Conservation (phyloP, 1,284 basidiomycete species). For the Trichosporon ovoides region DNA sequence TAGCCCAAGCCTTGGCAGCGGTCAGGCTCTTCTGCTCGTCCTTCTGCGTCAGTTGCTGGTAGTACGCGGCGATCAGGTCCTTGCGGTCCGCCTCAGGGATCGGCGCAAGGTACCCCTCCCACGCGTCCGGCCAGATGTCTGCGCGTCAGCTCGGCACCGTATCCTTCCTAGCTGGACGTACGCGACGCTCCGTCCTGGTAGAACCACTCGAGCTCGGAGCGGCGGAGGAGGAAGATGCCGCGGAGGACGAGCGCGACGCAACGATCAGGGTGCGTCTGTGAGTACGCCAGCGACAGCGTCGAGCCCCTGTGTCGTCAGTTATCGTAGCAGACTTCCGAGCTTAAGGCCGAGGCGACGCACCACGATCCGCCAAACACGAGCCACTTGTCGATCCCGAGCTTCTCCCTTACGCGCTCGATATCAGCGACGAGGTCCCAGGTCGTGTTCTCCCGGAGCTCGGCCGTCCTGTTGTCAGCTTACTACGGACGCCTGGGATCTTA, state of each 20-base stretch:
- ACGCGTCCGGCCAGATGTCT: slow-evolving; percentile 76
- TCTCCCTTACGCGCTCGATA: slow-evolving; percentile 71
- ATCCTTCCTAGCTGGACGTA: no score
- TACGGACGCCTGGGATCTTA: slow-evolving; percentile 36
- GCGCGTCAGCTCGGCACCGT: no score
- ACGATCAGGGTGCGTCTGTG: slow-evolving; percentile 75
- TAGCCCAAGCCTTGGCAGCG: slow-evolving; percentile 69
- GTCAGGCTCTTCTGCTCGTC: slow-evolving; percentile 55
- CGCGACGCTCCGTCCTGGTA: slow-evolving; percentile 60
- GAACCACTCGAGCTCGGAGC: slow-evolving; percentile 84
- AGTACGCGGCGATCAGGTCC: slow-evolving; percentile 71
- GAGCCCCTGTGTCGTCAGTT: slow-evolving; percentile 66
- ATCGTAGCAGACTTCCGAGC: background rate
- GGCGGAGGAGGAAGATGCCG: slow-evolving; percentile 82
- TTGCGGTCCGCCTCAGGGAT: slow-evolving; percentile 73
- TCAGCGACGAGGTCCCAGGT: slow-evolving; percentile 93
- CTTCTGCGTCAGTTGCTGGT: slow-evolving; percentile 71
- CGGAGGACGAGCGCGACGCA: slow-evolving; percentile 76
- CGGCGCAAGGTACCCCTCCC: slow-evolving; percentile 72
- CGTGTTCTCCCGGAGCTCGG: slow-evolving; percentile 77
- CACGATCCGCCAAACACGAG: slow-evolving; percentile 88
- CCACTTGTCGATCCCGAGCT: slow-evolving; percentile 75
- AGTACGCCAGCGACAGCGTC: slow-evolving; percentile 78
- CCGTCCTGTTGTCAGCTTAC: slow-evolving; percentile 52
- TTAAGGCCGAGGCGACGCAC: slow-evolving; percentile 52